These are phyloP conservation scores for Gleditsia sinensis DNA, from an alignment of 306 rosid genomes.

Conservation along the genomic window DNA sequence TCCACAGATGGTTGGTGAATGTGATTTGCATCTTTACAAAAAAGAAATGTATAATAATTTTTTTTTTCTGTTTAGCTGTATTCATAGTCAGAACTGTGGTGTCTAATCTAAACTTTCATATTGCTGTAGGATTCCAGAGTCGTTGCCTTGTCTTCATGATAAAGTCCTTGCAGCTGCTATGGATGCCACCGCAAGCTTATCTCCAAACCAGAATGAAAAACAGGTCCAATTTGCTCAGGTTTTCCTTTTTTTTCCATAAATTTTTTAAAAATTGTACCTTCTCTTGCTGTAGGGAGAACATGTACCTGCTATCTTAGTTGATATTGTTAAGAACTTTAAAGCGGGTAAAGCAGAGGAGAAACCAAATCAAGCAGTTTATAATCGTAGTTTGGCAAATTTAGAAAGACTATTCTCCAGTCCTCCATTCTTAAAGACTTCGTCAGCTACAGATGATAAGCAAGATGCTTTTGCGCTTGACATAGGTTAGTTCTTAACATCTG, in stretches of 20 bases:
- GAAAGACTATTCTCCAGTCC: constrained; percentile 76
- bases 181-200: constrained; percentile 47
- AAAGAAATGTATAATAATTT: not conserved
- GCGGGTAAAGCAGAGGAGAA: constrained; percentile 37
- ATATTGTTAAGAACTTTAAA: constrained; percentile 54
- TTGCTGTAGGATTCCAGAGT: constrained; percentile 64
- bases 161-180: constrained; percentile 70
- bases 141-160: constrained; percentile 76
- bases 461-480: constrained; percentile 54
- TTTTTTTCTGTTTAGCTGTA: not conserved
- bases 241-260: constrained; percentile 30
- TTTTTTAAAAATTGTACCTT: constrained; percentile 25
- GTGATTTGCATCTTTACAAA: constrained; percentile 23
- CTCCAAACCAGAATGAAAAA: constrained; percentile 51
- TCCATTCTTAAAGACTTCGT: constrained; percentile 76
- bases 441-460: constrained; percentile 39
- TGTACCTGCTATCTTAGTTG: constrained; percentile 42
- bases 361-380: constrained; percentile 38
- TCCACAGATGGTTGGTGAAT: constrained; percentile 22
- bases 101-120: constrained; percentile 11
- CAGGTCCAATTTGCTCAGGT: constrained; percentile 54
- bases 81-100: constrained; percentile 19
- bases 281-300: constrained; percentile 50
- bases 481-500: constrained; percentile 55
- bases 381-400: constrained; percentile 41